Evolutionary conservation across 768 basidiomycete species (phyloP).

Genomic region (Lactifluus subvellereus): DNA sequence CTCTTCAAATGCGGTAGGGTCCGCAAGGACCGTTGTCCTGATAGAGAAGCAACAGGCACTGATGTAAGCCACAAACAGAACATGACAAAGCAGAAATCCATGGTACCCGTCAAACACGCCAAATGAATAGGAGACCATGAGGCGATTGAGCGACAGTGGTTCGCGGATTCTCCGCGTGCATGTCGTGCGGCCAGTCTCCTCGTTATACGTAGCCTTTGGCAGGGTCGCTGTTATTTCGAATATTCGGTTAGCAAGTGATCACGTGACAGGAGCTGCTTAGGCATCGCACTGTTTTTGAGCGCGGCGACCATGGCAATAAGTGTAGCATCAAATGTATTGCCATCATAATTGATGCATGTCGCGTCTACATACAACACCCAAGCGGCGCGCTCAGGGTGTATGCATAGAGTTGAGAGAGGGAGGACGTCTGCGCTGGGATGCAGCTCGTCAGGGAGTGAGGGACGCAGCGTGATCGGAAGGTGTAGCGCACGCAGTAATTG

Average conservation of each 20-base stretch:
- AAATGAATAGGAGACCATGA: slow-evolving; percentile 56
- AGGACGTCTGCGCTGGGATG: slow-evolving; percentile 58
- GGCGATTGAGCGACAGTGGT: slow-evolving; percentile 43
- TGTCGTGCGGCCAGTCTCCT: slow-evolving; percentile 54
- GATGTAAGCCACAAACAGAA: neutral
- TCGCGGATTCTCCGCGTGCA: slow-evolving; percentile 49
- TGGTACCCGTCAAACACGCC: slow-evolving; percentile 78
- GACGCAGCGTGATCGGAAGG: neutral
- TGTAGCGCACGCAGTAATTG: slow-evolving; percentile 61
- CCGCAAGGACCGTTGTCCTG: slow-evolving; percentile 64
- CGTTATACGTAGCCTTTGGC: slow-evolving; percentile 66
- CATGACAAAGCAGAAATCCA: slow-evolving; percentile 16
- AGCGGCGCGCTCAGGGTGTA: slow-evolving; percentile 70
- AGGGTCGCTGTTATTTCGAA: slow-evolving; percentile 46
- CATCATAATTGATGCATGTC: slow-evolving; percentile 96
- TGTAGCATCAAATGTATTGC: slow-evolving; percentile 89
- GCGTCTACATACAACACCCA: slow-evolving; percentile 97
- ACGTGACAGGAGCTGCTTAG: neutral
- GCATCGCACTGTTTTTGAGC: slow-evolving; percentile 67
- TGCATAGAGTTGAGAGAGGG: slow-evolving; percentile 64
- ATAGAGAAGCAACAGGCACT: neutral
- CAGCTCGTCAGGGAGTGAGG: neutral
- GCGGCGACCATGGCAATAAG: slow-evolving; percentile 85
- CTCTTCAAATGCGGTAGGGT: slow-evolving; percentile 89
- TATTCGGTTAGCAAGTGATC: neutral